Evolutionary conservation across 176 grass and related monocot genomes (phyloP).

Genomic region (Microstegium vimineum): DNA sequence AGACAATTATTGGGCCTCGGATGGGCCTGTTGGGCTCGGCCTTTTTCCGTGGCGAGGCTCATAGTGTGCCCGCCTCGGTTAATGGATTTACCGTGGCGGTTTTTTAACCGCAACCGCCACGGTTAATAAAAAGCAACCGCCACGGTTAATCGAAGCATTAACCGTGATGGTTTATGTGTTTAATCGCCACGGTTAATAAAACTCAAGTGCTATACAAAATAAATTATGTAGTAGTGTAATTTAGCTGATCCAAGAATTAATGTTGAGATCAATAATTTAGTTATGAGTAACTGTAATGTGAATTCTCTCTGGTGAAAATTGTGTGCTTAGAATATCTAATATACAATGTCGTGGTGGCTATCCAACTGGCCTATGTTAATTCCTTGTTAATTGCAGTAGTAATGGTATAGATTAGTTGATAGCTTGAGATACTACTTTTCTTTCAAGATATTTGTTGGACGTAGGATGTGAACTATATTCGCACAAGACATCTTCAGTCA

Average conservation of each 20-base stretch:
- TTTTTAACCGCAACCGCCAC: no score
- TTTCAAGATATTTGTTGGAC: background rate
- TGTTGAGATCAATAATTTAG: background rate
- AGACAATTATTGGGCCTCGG: no score
- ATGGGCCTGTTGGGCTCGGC: no score
- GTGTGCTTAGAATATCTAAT: background rate
- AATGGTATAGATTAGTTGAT: background rate
- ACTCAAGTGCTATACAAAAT: no score
- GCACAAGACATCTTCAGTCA: background rate
- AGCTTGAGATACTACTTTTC: background rate
- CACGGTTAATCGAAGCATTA: no score
- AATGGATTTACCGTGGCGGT: no score
- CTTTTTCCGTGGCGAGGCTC: no score
- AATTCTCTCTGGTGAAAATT: background rate
- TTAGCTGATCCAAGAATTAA: background rate
- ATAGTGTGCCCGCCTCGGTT: no score
- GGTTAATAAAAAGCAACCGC: no score
- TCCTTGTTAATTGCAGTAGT: background rate
- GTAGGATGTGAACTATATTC: background rate
- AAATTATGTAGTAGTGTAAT: no score
- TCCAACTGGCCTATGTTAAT: background rate
- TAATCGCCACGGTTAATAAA: no score
- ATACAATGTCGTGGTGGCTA: background rate
- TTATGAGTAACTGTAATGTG: background rate
- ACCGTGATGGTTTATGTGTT: no score